Base-by-base conservation (phyloP, 257 asterid genomes). In the Solanum chiquidenum region DNA sequence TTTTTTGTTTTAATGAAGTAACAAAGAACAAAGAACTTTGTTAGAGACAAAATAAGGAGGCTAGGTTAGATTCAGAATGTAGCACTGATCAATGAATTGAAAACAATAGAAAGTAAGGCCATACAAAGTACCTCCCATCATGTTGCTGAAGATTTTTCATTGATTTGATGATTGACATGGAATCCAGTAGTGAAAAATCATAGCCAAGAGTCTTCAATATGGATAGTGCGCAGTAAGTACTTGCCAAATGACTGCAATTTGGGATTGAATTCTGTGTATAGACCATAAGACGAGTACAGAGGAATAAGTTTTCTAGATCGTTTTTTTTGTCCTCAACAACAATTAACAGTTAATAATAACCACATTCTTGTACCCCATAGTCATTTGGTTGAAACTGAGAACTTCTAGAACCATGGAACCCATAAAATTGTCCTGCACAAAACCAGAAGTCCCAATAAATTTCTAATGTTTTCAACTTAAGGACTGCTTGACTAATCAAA, bases 381-480 rank as follows among this genome's bases (percentile, higher is more conserved):
- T 88, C 92, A 86, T 84, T 90, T 40, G 93, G 72, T 10, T 89
- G 95, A 90, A 90, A 96, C 31, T 96, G 98, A 91, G 98, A 94
- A 94, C 98, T 97, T 89, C 96, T 93, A 42, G 99, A 97, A 88
- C 99, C 98, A 91, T 95, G 99, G 89, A 97, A 97, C 79, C 99
- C 99, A 86, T 95, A 97, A 90, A 97, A 97, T 87, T 94, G 95
- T 83, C 98, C 99, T 96, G 95, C 46, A 55, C 35, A 40, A 89
- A 80, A 86, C 55, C 68, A 84, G 14, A 74, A 75, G 8, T 55
- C 34, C 73, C 40, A 44, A 21, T 55, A 44, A 85, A 68, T 38
- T 55, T 66, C 31, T 4, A 5, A 21, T 23, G 10, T 31, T 40
- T 42, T 89, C 76, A 79, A 89, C 80, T 55, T 66, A 80, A 80